Percentiles rank a stretch among this genome's conserved stretches.
phyloP scores from a whole-genome alignment of 2,329 filamentous ascomycete species.

The Arachnomyces sp. region DNA sequence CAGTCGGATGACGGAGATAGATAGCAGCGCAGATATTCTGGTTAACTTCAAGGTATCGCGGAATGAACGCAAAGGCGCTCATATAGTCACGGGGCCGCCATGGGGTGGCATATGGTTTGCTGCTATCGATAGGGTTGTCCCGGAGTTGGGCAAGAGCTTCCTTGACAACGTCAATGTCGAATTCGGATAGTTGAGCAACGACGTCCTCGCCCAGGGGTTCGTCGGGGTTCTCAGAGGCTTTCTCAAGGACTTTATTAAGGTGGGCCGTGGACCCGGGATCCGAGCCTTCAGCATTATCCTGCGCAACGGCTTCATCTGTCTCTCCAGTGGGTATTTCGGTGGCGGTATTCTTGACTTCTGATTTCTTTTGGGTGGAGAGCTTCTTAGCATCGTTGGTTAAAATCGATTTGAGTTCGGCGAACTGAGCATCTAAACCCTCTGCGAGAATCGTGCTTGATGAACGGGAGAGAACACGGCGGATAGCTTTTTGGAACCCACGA shows the following conservation, averaged over 20 bases:
- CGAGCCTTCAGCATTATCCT: background rate
- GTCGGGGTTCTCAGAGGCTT: conserved; percentile 23
- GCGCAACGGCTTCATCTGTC: conserved; percentile 5
- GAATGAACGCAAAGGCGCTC: conserved; percentile 89
- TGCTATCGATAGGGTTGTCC: conserved; percentile 67
- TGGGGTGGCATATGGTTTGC: conserved; percentile 82
- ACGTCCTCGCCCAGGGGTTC: conserved; percentile 29
- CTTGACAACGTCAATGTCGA: conserved; percentile 40
- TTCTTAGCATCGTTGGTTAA: conserved; percentile 33
- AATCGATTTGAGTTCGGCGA: conserved; percentile 44
- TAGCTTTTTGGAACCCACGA: conserved; percentile 61
- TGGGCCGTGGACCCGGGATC: conserved; percentile 11
- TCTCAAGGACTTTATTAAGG: conserved; percentile 28
- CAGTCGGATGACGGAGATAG: conserved; percentile 89
- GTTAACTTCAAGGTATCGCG: conserved; percentile 93
- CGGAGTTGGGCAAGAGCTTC: conserved; percentile 56
- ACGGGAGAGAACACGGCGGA: conserved; percentile 56
- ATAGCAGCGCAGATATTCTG: conserved; percentile 94
- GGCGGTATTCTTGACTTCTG: conserved; percentile 13
- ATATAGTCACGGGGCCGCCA: conserved; percentile 85
- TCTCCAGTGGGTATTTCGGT: background rate
- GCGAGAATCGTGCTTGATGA: conserved; percentile 39
- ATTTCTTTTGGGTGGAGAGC: conserved; percentile 14
- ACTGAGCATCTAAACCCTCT: conserved; percentile 48
- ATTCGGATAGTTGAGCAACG: conserved; percentile 41